Base-by-base conservation (phyloP, 2,329 filamentous ascomycete species). In the Curvularia spicifera region DNA sequence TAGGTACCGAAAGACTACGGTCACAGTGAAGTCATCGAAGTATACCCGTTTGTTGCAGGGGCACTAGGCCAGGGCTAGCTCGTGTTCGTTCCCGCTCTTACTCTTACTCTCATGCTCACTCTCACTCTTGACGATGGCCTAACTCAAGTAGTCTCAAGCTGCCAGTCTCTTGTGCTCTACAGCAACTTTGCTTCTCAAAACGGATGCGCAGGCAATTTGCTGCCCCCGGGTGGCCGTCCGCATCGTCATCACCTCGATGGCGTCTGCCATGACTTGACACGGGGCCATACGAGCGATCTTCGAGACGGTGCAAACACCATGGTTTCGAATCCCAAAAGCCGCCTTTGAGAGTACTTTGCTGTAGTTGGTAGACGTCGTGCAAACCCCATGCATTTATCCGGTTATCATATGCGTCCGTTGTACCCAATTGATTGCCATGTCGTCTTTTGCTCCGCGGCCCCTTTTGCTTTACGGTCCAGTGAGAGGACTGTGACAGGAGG, bases 301-400 rank as follows among this genome's bases (percentile, higher is more conserved):
- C 51, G 40, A 46, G 22, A 26, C 37, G n/a, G 37, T 35, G 29
- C 13, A 24, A 37, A 47, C 29, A 15, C 18, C 37, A 54, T 49
- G 51, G 44, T 31, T 43, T 48, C 44, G 20, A 49, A 22, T 12
- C n/a, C 7, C 7, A 31, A 50, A 64, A 64, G 56, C 56, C 47
- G 59, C 59, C 59, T 60, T 53, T 57, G 37, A 28, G 37, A 31
- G 31, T n/a, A 43, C 15, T 42, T 26, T 43, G 48, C 48, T 51
- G 31, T 50, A 47, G 48, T 31, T 48, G 42, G 43, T 29, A 51
- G 45, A 40, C 42, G 33, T 26, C 13, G 47, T 56, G 13, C 46
- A 33, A 13, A 44, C 31, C 54, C 61, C 59, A 60, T 60, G 59
- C 24, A 24, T 42, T 56, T 64, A 60, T 56, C 61, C 54, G 51